These are phyloP conservation scores for Ophiostoma perfectum DNA, from an alignment of 2,329 filamentous ascomycete species.

Conservation along the genomic window DNA sequence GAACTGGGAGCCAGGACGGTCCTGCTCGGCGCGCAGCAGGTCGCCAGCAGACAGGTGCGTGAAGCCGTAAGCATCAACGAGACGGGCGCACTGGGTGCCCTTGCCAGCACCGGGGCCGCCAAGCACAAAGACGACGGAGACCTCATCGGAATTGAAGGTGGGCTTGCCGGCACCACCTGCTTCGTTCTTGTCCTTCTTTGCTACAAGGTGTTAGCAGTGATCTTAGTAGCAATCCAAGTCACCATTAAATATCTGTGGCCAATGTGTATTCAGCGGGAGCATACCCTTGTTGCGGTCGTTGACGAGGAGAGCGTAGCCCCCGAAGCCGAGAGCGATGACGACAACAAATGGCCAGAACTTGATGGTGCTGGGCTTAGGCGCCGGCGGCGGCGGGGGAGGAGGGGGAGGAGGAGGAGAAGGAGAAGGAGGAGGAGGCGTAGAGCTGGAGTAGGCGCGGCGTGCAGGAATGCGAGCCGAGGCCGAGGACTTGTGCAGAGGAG, in stretches of 20 bases:
- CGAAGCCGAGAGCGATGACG: constrained; percentile 44
- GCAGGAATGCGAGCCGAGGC: background rate
- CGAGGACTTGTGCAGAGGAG: background rate
- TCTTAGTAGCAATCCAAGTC: too few relatives aligned
- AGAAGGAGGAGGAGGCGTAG: background rate
- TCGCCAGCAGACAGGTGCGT: constrained; percentile 90
- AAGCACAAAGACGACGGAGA: constrained; percentile 94
- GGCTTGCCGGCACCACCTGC: constrained; percentile 5
- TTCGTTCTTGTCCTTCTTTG: background rate
- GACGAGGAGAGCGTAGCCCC: constrained; percentile 47
- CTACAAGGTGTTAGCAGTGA: background rate
- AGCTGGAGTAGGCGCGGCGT: constrained; percentile 18
- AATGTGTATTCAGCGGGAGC: background rate
- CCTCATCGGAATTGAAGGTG: constrained; percentile 64
- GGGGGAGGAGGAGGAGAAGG: background rate
- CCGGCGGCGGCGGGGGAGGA: constrained; percentile 23
- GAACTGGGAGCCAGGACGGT: constrained; percentile 78
- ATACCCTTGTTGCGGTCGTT: constrained; percentile 37
- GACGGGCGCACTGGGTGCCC: constrained; percentile 86
- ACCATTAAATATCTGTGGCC: too few relatives aligned
- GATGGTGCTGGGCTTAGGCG: constrained; percentile 32
- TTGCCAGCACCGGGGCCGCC: constrained; percentile 94
- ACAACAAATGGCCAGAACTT: constrained; percentile 56
- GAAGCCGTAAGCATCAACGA: constrained; percentile 85
- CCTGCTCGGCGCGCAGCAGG: constrained; percentile 86